These are phyloP conservation scores for Aspergillus ustus DNA, from an alignment of 2,329 filamentous ascomycete species.

Conservation along the genomic window DNA sequence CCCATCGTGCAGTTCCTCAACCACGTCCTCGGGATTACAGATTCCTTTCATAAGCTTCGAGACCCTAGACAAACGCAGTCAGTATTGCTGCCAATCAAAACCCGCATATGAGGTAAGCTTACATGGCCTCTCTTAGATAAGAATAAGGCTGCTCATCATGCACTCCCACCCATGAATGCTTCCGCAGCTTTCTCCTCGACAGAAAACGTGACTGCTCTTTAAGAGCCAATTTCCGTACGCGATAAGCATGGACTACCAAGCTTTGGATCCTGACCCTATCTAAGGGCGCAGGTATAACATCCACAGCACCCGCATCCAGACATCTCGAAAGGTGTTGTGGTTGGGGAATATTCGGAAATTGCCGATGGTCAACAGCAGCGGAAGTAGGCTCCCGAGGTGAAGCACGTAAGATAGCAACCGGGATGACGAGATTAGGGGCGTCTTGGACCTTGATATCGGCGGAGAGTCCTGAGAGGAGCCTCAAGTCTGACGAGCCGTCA, in stretches of 20 bases:
- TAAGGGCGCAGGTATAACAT: conserved; percentile 82
- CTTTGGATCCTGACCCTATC: conserved; percentile 73
- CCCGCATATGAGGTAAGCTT: conserved; percentile 22
- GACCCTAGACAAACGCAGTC: conserved; percentile 54
- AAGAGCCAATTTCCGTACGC: conserved; percentile 74
- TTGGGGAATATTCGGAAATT: conserved; percentile 45
- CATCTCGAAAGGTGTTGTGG: conserved; percentile 68
- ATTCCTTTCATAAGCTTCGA: conserved; percentile 88
- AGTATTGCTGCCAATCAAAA: neutral
- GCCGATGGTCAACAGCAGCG: conserved; percentile 23
- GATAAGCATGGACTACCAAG: conserved; percentile 81
- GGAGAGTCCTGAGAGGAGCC: conserved; percentile 53
- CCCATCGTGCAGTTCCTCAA: conserved; percentile 66
- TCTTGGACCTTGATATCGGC: conserved; percentile 57
- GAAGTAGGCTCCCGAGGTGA: conserved; percentile 25
- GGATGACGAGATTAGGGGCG: conserved; percentile 54
- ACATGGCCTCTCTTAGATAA: conserved; percentile 88
- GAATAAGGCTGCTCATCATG: conserved; percentile 84
- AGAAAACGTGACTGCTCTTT: conserved; percentile 74
- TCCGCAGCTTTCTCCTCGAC: conserved; percentile 74
- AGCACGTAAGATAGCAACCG: conserved; percentile 52
- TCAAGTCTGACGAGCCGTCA: conserved; percentile 54
- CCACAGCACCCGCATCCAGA: conserved; percentile 82
- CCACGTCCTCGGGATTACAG: conserved; percentile 69
- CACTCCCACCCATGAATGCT: conserved; percentile 89